Base-by-base conservation (phyloP, 345 rosid genomes). In the Combretum micranthum region DNA sequence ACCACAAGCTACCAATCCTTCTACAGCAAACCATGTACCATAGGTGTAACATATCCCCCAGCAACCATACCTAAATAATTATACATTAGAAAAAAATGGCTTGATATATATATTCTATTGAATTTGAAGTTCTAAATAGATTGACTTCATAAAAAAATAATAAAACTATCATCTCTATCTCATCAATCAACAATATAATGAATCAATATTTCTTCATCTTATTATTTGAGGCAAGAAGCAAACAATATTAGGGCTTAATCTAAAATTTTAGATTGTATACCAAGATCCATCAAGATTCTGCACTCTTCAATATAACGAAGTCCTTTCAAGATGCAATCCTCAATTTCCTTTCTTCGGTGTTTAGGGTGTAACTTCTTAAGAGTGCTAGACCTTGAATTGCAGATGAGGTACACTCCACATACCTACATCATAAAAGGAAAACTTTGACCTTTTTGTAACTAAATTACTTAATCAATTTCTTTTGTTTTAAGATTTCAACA, bases 41-140 rank as follows among this genome's bases (percentile, higher is more conserved):
- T 82, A 82, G 0, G 80, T 76, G 63, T 80, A 82, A 58, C 92
- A 85, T 3, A 85, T 80, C 16, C 93, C 93, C 93, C 93, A 80
- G 17, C 64, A 78, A 15, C 88, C 93, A 15, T 80, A 85, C 83
- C 80, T 79, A 46, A 45, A 46, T 44, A 43, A 32, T 3, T 26
- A 39, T 25, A 17, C 13, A 16, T 49, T 43, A 45, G 15, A 45
- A 14, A 12, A 12, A 22, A 22, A 49, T 8, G 17, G 51, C 19
- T 55, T 25, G 6, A 1, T 7, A 25, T 3, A 3, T 17, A 6
- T 21, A 20, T 53, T 22, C 44, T 17, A 15, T 37, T 20, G 39
- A 22, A 64, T 25, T 7, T 3, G 9, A 32, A 32, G 39, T 32
- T 32, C 9, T 7, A 7, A 32, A 32, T 32, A 4, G 39, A 0